Percentiles rank a stretch among this genome's conserved stretches.
phyloP scores from a whole-genome alignment of 805 yeast species.

The Citeromyces nyonsensis region DNA sequence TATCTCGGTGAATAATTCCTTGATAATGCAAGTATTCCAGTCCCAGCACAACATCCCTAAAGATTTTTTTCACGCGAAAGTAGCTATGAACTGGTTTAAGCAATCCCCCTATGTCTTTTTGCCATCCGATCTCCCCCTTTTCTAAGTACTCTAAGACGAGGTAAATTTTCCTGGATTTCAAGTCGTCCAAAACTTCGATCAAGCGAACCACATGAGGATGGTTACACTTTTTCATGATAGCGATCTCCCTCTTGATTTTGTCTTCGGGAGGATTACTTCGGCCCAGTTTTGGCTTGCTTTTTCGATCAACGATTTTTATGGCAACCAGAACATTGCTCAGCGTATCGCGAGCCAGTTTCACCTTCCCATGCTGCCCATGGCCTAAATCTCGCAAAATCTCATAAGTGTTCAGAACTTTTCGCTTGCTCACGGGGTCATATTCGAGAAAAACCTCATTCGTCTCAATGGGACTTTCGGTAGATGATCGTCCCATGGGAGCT shows the following conservation, averaged over 20 bases:
- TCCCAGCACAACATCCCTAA: constrained; percentile 77
- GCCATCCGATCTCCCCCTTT: constrained; percentile 88
- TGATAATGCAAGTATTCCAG: constrained; percentile 82
- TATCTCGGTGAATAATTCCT: constrained; percentile 89
- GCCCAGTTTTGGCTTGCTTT: constrained; percentile 37
- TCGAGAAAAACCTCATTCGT: constrained; percentile 69
- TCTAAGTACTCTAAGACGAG: constrained; percentile 82
- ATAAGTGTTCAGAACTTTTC: constrained; percentile 76
- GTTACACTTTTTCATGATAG: constrained; percentile 81
- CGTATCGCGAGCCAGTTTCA: constrained; percentile 72
- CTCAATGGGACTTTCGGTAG: constrained; percentile 30
- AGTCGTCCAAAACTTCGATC: constrained; percentile 80
- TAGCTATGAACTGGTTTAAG: constrained; percentile 53
- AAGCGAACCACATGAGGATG: constrained; percentile 89
- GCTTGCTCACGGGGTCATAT: constrained; percentile 74
- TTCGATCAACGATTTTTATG: constrained; percentile 79
- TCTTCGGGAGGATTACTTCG: constrained; percentile 30
- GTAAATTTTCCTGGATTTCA: constrained; percentile 70
- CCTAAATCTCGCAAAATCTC: constrained; percentile 84
- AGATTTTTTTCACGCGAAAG: constrained; percentile 50
- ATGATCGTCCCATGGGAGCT: not conserved
- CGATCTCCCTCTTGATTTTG: constrained; percentile 73
- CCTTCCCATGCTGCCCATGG: constrained; percentile 97
- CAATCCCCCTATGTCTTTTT: constrained; percentile 14
- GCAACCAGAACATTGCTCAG: constrained; percentile 63